Evolutionary conservation across 371 early-diverging fungal genomes (phyloP), one percentile per base, ranked within the genome.

Genomic region (Apophysomyces sp.): DNA sequence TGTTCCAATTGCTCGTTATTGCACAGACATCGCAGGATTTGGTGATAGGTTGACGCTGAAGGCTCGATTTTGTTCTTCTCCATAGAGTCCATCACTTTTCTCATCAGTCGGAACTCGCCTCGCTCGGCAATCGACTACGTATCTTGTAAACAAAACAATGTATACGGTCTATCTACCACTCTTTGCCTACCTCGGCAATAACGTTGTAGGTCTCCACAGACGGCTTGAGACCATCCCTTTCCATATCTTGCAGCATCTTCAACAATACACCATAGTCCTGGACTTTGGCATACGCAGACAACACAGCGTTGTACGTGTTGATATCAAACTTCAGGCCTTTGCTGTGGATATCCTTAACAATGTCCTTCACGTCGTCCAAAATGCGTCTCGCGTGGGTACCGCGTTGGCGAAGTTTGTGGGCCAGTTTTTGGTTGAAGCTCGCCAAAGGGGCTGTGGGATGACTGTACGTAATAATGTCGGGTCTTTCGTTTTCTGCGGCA

Each of bases 281-380:
- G 8, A 63, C 62, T n/a, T 71, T 75, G 34, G 71, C 70, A 60
- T 81, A 82, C 12, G 75, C 80, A 6, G 71, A 61, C 36, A 86
- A 56, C 0, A 86, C 57, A 0, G 79, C 75, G 60, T 80, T 81
- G 67, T 84, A 77, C 0, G 83, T 83, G 39, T 68, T 69, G n/a
- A 74, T 29, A 55, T 86, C 84, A 4, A 80, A 78, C 15, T 70
- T 52, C 7, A 86, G 62, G 7, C 67, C 65, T 16, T 67, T 62
- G 3, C 55, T 40, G 24, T 73, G 66, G 52, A 80, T 80, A 32
- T 78, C 73, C 2, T 59, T 40, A 8, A 69, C 57, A 34, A 74
- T 67, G 3, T 57, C 61, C 24, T 53, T 32, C 0, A 74, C 65
- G 16, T 71, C 53, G 1, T 61, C 30, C 21, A 69, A 57, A 0